Base-by-base conservation (phyloP, 2,329 filamentous ascomycete species). In the Aspergillus phoenicis region DNA sequence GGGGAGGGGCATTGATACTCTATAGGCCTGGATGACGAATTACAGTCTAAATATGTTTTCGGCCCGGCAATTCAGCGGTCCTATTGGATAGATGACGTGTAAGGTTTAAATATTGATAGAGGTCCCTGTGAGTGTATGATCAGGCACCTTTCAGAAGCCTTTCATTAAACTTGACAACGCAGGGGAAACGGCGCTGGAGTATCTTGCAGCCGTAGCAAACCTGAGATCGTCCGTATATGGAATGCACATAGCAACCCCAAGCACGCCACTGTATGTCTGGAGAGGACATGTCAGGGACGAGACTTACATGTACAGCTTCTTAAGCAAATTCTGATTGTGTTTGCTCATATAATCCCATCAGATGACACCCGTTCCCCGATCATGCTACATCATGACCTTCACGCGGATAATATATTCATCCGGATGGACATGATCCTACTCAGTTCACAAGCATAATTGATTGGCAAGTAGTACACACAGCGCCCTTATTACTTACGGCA, bases 401-500 rank as follows among this genome's bases (percentile, higher is more conserved):
- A 72, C 61, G 30, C 67, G 59, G 70, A 74, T 30, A 77, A 77
- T 54, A 76, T 77, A n/a, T 77, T 73, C 57, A 67, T 73, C 10
- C 17, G 17, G 64, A 72, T 49, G 22, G 69, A 73, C 11, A 30
- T 30, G 28, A 30, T 30, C 68, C 68, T 52, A 66, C 68, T 11
- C 62, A 63, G 61, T 71, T 72, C 49, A 61, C 66, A 1, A 47
- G 61, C n/a, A 66, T 72, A 54, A 72, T 72, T 55, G 68, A 72
- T 49, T 72, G 64, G 69, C 70, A 73, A 47, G 62, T 58, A 15
- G 58, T 66, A 30, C 59, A 66, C 52, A 59, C 71, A 22, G 66
- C 64, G 3, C 73, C 72, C 4, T 56, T 68, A 3, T 73, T 73
- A 58, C 24, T 70, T 39, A 70, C 71, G 49, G 68, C 67, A 13